Evolutionary conservation across 164 flowering plant species (phyloP).

Genomic region (Buxus sempervirens): DNA sequence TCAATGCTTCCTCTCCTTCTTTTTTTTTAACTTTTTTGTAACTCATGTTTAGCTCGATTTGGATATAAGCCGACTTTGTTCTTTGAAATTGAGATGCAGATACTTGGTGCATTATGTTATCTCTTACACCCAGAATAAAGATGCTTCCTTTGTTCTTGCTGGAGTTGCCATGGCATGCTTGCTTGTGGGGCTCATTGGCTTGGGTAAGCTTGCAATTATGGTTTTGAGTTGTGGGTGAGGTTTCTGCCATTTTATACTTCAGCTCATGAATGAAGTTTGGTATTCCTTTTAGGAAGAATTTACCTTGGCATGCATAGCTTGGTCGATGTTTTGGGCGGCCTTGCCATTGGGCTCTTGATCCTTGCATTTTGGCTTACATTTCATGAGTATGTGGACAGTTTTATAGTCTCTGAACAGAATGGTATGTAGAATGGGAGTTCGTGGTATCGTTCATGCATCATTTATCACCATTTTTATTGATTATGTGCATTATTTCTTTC

Average conservation of each 20-base stretch:
- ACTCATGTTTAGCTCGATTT: no score
- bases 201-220: slow-evolving; percentile 38
- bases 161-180: slow-evolving; percentile 46
- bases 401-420: slow-evolving; percentile 70
- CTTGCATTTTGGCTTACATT: slow-evolving; percentile 74
- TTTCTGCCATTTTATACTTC: neutral
- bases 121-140: slow-evolving; percentile 28
- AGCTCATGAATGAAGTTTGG: slow-evolving; percentile 14
- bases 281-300: slow-evolving; percentile 71
- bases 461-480: neutral
- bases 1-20: neutral
- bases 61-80: no score
- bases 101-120: slow-evolving; percentile 56
- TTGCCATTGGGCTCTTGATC: slow-evolving; percentile 60
- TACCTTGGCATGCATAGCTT: slow-evolving; percentile 99
- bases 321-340: slow-evolving; percentile 73
- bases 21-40: slow-evolving; percentile 6
- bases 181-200: slow-evolving; percentile 60
- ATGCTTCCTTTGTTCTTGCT: slow-evolving; percentile 22
- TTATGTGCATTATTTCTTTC: slow-evolving; percentile 10
- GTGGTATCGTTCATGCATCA: neutral
- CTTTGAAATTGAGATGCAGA: slow-evolving; percentile 34
- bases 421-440: slow-evolving; percentile 43
- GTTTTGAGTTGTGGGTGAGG: neutral
- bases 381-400: slow-evolving; percentile 56